Evolutionary conservation across 306 rosid species (phyloP), one percentile per base, ranked within the genome.

Genomic region (Sechiopsis laciniata): DNA sequence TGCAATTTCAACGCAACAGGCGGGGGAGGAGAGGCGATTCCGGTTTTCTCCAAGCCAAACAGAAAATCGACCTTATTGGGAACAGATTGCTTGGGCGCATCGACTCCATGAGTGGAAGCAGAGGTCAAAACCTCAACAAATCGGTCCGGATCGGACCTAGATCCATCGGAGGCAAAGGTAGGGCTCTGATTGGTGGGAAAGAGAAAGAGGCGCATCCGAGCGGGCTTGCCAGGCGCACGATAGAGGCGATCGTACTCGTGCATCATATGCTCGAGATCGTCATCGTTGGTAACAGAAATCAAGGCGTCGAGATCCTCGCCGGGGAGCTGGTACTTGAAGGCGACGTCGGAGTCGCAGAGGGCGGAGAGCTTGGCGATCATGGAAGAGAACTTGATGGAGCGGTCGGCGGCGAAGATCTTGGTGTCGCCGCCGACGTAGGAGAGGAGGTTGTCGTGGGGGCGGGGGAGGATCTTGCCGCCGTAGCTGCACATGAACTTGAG

Each of bases 181-280:
- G 77, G 64, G 15, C 45, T 51, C 9, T 57, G 55, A 32, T 17
- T 72, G 12, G 65, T 61, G 0, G 80, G 55, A 54, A 90, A 89
- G 42, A 94, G 84, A 72, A 94, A 94, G 7, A 94, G 76, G 65
- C 98, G 78, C 96, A 94, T 90, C 46, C 98, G 73, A 6, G 95
- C 87, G 0, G 96, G 96, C 75, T 68, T 86, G 35, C 84, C 84
- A 0, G 97, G 84, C 56, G 85, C 77, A 0, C 98, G 88, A 65
- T 77, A 88, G 73, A 90, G 90, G 15, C 98, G 98, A 73, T 94
- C 98, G 59, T 84, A 94, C 80, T 94, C 98, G 67, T 86, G 91
- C 98, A 94, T 94, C 98, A 94, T 90, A 66, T 90, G 96, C 45
- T 94, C 97, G 3, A 94, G 88, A 70, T 94, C 98, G 16, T 94